These are phyloP conservation scores for Apiospora marii DNA, from an alignment of 2,329 filamentous ascomycete species.

Conservation along the genomic window DNA sequence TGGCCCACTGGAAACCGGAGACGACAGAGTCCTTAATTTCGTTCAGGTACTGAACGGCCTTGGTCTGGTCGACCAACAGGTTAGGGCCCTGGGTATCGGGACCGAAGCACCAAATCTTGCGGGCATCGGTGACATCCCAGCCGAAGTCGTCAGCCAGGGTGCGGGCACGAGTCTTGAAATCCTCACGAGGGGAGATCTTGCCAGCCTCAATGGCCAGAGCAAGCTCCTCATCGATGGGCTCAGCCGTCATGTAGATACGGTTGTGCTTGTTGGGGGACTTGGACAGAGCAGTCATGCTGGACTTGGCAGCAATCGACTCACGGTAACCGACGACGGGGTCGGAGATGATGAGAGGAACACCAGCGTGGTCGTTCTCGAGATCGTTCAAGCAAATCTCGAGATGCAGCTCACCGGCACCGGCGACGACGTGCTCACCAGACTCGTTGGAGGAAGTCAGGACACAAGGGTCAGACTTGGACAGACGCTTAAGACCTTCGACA, in stretches of 20 bases:
- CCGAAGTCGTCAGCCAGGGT: slow-evolving; percentile 94
- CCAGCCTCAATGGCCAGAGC: slow-evolving; percentile 87
- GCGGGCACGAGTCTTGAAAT: slow-evolving; percentile 98
- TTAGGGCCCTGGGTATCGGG: slow-evolving; percentile 98
- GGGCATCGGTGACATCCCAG: slow-evolving; percentile 99
- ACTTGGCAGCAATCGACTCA: slow-evolving; percentile 87
- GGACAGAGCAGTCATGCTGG: slow-evolving; percentile 95
- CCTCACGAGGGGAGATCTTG: slow-evolving; percentile 94
- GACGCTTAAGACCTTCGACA: slow-evolving; percentile 99
- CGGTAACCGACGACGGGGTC: slow-evolving; percentile 99
- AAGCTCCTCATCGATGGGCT: slow-evolving; percentile 92
- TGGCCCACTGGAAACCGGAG: slow-evolving; percentile 99
- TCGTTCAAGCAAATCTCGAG: slow-evolving; percentile 99
- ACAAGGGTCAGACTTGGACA: slow-evolving; percentile 99
- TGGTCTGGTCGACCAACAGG: slow-evolving; percentile 99
- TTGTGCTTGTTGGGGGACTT: slow-evolving; percentile 99
- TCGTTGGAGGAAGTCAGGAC: slow-evolving; percentile 89
- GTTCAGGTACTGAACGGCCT: slow-evolving; percentile 99
- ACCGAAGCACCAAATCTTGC: slow-evolving; percentile 99
- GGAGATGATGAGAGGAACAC: slow-evolving; percentile 96
- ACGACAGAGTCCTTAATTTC: slow-evolving; percentile 99
- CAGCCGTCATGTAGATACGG: slow-evolving; percentile 95
- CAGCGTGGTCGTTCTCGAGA: slow-evolving; percentile 98
- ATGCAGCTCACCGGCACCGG: slow-evolving; percentile 98
- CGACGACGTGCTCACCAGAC: slow-evolving; percentile 98